A percentile compares a stretch with the other conserved stretches of the same genome.
Conservation (phyloP, 1,284 basidiomycete genomes). For the Takashimella tepidaria region DNA sequence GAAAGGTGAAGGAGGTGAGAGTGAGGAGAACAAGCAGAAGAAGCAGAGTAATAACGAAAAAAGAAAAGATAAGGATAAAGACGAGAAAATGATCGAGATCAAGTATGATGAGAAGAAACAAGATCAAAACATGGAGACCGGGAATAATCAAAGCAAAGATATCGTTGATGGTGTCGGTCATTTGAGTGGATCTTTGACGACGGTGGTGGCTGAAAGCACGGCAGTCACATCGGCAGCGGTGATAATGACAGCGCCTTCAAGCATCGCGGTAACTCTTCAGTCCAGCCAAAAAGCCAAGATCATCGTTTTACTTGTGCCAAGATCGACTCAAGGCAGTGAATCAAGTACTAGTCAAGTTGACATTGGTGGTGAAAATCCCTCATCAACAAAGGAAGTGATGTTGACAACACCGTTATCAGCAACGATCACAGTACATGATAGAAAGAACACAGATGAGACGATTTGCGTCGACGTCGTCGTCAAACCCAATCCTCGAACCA, state of each 20-base stretch:
- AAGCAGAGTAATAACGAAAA: background rate
- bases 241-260: background rate
- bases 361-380: too few species aligned
- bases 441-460: conserved; percentile 45
- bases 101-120: background rate
- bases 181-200: too few species aligned
- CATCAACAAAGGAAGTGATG: background rate
- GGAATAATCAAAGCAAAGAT: too few species aligned
- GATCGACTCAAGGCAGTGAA: conserved; percentile 1
- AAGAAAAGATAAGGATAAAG: background rate
- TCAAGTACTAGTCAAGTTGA: too few species aligned
- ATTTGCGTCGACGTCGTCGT: conserved; percentile 24
- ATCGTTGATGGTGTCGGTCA: too few species aligned
- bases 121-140: too few species aligned
- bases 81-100: background rate
- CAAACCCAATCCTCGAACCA: background rate
- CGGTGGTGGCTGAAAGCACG: background rate
- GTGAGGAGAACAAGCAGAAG: background rate
- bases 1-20: background rate
- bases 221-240: background rate
- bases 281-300: conserved; percentile 43
- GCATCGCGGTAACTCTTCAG: conserved; percentile 28
- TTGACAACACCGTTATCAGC: conserved; percentile 7
- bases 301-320: conserved; percentile 29
- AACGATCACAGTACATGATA: conserved; percentile 34